Percentiles rank a stretch among this genome's conserved stretches.
phyloP scores from a whole-genome alignment of 257 asterid genomes.

The Gentiana dahurica region DNA sequence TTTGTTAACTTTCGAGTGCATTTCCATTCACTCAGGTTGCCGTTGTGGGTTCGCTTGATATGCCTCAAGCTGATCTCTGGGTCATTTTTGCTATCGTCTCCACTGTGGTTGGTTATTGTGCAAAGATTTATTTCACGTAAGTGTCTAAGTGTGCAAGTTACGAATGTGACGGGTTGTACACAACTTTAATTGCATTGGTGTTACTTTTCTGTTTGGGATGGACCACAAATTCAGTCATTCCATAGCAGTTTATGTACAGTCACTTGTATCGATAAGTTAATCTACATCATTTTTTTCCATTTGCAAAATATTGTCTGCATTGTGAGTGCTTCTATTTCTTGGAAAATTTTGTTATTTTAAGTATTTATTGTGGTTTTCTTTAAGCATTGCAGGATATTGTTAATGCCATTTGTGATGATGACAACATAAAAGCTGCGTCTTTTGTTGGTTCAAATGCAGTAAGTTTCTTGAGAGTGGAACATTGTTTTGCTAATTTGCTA shows the following conservation, averaged over 20 bases:
- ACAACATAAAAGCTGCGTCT: slow-evolving; percentile 76
- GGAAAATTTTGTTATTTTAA: background rate
- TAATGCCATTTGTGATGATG: slow-evolving; percentile 91
- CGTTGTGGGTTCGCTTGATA: slow-evolving; percentile 87
- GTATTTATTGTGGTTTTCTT: background rate
- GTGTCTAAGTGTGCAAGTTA: slow-evolving; percentile 1
- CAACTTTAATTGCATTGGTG: background rate
- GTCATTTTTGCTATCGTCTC: slow-evolving; percentile 89
- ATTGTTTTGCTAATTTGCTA: slow-evolving; percentile 2
- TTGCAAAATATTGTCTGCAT: too few species aligned
- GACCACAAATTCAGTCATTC: background rate
- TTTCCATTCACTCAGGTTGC: slow-evolving; percentile 63
- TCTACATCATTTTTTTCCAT: too few species aligned
- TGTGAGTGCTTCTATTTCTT: too few species aligned
- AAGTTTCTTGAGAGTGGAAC: slow-evolving; percentile 19
- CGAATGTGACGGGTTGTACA: background rate
- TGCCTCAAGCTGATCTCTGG: slow-evolving; percentile 97
- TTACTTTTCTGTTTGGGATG: background rate
- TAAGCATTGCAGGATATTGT: slow-evolving; percentile 57
- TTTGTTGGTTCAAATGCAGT: slow-evolving; percentile 91
- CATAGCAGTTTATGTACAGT: too few species aligned
- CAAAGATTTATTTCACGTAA: slow-evolving; percentile 97
- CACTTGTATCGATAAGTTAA: too few species aligned
- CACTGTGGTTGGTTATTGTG: slow-evolving; percentile 91
- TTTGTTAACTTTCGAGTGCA: slow-evolving; percentile 6